phyloP scores from a whole-genome alignment of 352 stramenopile species.

The Phytophthora kernoviae region DNA sequence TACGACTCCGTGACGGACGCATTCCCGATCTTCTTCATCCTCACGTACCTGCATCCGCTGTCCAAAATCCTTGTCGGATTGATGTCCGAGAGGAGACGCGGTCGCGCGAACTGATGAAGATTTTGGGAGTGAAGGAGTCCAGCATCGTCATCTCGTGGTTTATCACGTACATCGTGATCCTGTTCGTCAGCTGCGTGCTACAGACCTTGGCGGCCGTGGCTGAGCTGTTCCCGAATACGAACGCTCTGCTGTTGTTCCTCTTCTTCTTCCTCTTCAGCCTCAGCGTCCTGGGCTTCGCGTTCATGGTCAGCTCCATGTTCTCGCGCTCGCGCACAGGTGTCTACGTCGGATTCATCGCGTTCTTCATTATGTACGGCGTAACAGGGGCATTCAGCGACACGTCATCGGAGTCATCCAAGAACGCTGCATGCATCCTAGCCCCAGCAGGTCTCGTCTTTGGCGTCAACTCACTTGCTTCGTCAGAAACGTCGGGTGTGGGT shows the following conservation, averaged over 20 bases:
- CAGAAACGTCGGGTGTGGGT: conserved; percentile 52
- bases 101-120: conserved; percentile 38
- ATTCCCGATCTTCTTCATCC: conserved; percentile 36
- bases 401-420: conserved; percentile 36
- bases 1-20: conserved; percentile 42
- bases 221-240: conserved; percentile 39
- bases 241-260: conserved; percentile 28
- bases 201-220: conserved; percentile 28
- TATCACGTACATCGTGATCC: conserved; percentile 39
- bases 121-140: conserved; percentile 39
- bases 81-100: conserved; percentile 42
- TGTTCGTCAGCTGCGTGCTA: conserved; percentile 39
- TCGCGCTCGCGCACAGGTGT: conserved; percentile 37
- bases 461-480: conserved; percentile 53
- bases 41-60: conserved; percentile 33
- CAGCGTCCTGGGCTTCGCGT: conserved; percentile 38
- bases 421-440: conserved; percentile 54
- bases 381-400: conserved; percentile 53
- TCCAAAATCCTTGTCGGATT: conserved; percentile 37
- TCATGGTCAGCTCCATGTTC: conserved; percentile 43
- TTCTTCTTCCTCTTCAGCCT: conserved; percentile 40
- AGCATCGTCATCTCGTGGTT: conserved; percentile 50
- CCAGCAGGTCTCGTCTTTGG: conserved; percentile 40
- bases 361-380: conserved; percentile 42
- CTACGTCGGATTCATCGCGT: conserved; percentile 39